Conservation (phyloP, 352 stramenopile genomes). For the Pythium periplocum region DNA sequence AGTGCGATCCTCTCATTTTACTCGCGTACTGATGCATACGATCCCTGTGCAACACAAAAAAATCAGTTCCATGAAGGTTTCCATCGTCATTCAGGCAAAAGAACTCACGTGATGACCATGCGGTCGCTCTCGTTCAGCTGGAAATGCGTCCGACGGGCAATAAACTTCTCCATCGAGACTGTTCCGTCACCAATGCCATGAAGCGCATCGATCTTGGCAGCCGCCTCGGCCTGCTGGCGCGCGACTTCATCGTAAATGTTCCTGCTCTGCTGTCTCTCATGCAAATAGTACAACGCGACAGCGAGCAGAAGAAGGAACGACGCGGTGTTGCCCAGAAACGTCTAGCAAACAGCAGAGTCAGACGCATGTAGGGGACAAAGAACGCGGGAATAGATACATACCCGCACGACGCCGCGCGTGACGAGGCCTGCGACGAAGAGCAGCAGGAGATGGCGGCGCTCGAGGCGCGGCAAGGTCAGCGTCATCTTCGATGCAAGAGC, state of each 20-base stretch:
- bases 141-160: conserved; percentile 68
- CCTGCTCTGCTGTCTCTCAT: conserved; percentile 43
- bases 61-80: background rate
- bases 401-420: conserved; percentile 62
- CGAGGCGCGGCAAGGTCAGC: conserved; percentile 32
- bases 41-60: conserved; percentile 28
- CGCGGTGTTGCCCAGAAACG: conserved; percentile 51
- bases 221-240: conserved; percentile 43
- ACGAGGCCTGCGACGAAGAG: conserved; percentile 64
- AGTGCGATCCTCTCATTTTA: conserved; percentile 52
- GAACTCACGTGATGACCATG: conserved; percentile 65
- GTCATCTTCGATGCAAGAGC: conserved; percentile 5
- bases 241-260: conserved; percentile 72
- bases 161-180: conserved; percentile 20
- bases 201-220: conserved; percentile 62
- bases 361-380: conserved; percentile 3
- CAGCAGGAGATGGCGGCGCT: conserved; percentile 65
- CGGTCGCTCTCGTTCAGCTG: conserved; percentile 49
- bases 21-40: conserved; percentile 72
- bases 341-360: conserved; percentile 22
- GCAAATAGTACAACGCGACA: conserved; percentile 62
- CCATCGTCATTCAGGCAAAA: background rate
- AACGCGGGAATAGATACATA: conserved; percentile 5
- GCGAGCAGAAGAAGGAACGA: conserved; percentile 58
- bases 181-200: conserved; percentile 45